Conservation (phyloP, 768 basidiomycete species). For the Auriculariales sp. region DNA sequence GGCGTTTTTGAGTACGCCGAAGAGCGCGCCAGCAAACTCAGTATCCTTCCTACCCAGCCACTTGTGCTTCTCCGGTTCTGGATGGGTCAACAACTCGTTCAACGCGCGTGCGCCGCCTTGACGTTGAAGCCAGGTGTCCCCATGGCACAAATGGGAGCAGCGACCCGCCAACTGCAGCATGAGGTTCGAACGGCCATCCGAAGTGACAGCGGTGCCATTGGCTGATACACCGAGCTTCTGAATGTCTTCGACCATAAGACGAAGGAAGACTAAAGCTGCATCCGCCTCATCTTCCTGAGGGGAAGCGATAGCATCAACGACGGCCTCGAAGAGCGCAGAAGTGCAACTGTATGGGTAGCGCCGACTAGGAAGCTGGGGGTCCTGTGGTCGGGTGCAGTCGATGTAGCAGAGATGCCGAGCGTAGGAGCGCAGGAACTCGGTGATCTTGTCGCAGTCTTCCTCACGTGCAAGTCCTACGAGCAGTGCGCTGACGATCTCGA, state of each 20-base stretch:
- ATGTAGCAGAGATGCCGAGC: constrained; percentile 56
- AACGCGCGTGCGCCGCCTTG: constrained; percentile 42
- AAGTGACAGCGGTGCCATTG: constrained; percentile 25
- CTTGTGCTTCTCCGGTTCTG: constrained; percentile 13
- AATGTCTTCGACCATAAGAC: constrained; percentile 51
- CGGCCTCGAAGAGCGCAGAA: constrained; percentile 37
- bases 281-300: constrained; percentile 45
- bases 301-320: constrained; percentile 62
- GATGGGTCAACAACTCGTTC: background rate
- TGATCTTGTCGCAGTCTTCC: constrained; percentile 56
- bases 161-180: constrained; percentile 73
- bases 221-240: constrained; percentile 28
- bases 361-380: constrained; percentile 3
- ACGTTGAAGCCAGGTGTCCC: constrained; percentile 82
- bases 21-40: constrained; percentile 77
- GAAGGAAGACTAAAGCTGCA: constrained; percentile 45
- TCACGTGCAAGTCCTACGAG: constrained; percentile 61
- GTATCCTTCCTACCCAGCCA: constrained; percentile 81
- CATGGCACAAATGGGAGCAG: constrained; percentile 76
- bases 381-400: constrained; percentile 42
- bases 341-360: no score
- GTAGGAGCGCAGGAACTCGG: constrained; percentile 52
- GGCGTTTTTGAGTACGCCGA: constrained; percentile 89
- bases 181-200: constrained; percentile 45
- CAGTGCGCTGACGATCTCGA: constrained; percentile 54